These are phyloP conservation scores for Fusarium longipes DNA, from an alignment of 2,329 filamentous ascomycete genomes.

Conservation along the genomic window DNA sequence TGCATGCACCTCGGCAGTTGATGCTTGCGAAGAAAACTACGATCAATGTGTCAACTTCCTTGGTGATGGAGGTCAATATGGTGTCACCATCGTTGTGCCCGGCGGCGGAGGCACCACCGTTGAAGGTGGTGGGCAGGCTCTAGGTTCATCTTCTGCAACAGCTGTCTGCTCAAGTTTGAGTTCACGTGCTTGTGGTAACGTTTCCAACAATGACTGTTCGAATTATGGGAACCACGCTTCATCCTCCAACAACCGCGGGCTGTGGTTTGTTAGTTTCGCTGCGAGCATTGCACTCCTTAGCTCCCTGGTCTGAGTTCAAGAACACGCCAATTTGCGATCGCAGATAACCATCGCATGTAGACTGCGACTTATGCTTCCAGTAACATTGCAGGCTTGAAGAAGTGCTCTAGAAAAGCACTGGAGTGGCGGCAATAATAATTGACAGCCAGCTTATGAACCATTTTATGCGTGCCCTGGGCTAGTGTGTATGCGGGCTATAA, in stretches of 20 bases:
- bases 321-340: neutral
- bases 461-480: slow-evolving; percentile 15
- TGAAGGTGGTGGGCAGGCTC: slow-evolving; percentile 52
- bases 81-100: slow-evolving; percentile 67
- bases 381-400: neutral
- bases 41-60: slow-evolving; percentile 64
- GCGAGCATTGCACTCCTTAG: slow-evolving; percentile 27
- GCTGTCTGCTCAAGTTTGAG: slow-evolving; percentile 68
- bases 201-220: slow-evolving; percentile 56
- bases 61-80: slow-evolving; percentile 56
- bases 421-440: neutral
- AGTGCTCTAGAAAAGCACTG: neutral
- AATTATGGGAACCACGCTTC: slow-evolving; percentile 38
- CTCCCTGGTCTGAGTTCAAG: slow-evolving; percentile 13
- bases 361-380: neutral
- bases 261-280: slow-evolving; percentile 29
- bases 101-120: slow-evolving; percentile 65
- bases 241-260: slow-evolving; percentile 4
- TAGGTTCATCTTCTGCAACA: slow-evolving; percentile 60
- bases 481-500: slow-evolving; percentile 8
- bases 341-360: neutral
- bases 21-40: slow-evolving; percentile 65
- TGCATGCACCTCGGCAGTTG: slow-evolving; percentile 63
- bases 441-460: slow-evolving; percentile 7
- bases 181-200: slow-evolving; percentile 60